Percentiles rank a stretch among this genome's conserved stretches.
These are phyloP conservation scores for Pachysandra terminalis DNA, from an alignment of 164 flowering plant species.

Conservation along the genomic window DNA sequence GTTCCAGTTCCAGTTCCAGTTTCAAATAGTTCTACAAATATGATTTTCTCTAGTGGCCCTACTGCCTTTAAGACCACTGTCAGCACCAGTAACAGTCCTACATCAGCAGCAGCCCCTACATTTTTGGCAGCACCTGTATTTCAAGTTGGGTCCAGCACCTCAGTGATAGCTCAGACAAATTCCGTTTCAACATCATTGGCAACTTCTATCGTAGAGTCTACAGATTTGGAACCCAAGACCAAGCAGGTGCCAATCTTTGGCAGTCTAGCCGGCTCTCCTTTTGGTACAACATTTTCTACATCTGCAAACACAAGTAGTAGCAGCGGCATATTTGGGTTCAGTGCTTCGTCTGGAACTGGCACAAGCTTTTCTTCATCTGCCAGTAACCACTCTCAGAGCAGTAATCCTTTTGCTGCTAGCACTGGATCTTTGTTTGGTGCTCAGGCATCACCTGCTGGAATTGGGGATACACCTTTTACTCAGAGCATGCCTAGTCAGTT, in stretches of 20 bases:
- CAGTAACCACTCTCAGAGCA: conserved; percentile 28
- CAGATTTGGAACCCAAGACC: conserved; percentile 23
- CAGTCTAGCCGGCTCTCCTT: conserved; percentile 17
- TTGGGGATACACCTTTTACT: conserved; percentile 19
- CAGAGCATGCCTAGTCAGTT: conserved; percentile 40
- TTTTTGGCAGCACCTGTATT: conserved; percentile 25
- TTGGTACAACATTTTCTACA: conserved; percentile 27
- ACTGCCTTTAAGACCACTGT: background rate
- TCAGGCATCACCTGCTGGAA: conserved; percentile 27
- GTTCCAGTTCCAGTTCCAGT: conserved; percentile 5
- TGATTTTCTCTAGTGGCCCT: conserved; percentile 14
- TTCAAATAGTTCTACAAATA: conserved; percentile 13
- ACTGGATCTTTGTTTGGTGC: conserved; percentile 28
- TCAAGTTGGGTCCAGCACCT: conserved; percentile 29
- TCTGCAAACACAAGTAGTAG: conserved; percentile 19
- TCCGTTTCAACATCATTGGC: conserved; percentile 25
- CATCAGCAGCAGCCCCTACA: conserved; percentile 28
- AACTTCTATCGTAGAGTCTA: conserved; percentile 20
- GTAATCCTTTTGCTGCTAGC: conserved; percentile 21
- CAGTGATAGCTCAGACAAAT: conserved; percentile 17
- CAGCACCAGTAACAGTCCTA: conserved; percentile 17
- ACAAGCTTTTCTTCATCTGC: conserved; percentile 23
- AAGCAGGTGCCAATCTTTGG: conserved; percentile 30
- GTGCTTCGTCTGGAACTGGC: conserved; percentile 26
- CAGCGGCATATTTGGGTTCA: conserved; percentile 39